Evolutionary conservation across 768 basidiomycete species (phyloP), one percentile per base, ranked within the genome.

Genomic region (Sporobolomyces phaffii): DNA sequence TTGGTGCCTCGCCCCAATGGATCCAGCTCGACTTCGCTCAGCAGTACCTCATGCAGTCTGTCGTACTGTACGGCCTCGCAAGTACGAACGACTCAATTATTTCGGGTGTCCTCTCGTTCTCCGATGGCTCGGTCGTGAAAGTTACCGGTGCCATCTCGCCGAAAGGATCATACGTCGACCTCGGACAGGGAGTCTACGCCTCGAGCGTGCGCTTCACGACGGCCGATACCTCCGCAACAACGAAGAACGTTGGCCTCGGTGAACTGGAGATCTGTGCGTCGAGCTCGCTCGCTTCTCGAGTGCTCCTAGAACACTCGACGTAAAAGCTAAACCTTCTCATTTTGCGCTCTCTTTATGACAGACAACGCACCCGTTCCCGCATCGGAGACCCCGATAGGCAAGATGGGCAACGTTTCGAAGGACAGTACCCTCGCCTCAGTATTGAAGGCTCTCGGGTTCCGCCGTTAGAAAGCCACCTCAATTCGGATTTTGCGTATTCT

Each of bases 11-110:
- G 45, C 26, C 26, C 52, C 9, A 45, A 53, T 20, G 40, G 36
- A 22, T n/a, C 65, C 33, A n/a, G 11, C 41, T 70, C 10, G 24
- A 52, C 2, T 70, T 51, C 52, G 2, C 48, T 4, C 14, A 45
- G 20, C 24, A 47, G 5, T 44, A 62, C 49, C 40, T 36, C 15
- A 36, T 59, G 13, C 38, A 28, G 26, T 11, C 26, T 3, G 22
- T 64, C 29, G 67, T 60, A 2, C 56, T 68, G 18, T 59, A 53
- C 44, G 68, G 65, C 34, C 57, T 51, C 20, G 56, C 57, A 5
- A 65, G 61, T 41, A 20, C 44, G 18, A 18, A 18, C 49, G 58
- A 60, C 53, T 43, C 64, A 5, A 36, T 68, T 52, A 66, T 59
- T 3, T 44, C 36, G 34, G 62, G 54, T 1, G 9, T n/a, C 10